A percentile compares a stretch with the other conserved stretches of the same genome.
Conservation (phyloP, 805 yeast species). For the Pichia rugopelliculosa region DNA sequence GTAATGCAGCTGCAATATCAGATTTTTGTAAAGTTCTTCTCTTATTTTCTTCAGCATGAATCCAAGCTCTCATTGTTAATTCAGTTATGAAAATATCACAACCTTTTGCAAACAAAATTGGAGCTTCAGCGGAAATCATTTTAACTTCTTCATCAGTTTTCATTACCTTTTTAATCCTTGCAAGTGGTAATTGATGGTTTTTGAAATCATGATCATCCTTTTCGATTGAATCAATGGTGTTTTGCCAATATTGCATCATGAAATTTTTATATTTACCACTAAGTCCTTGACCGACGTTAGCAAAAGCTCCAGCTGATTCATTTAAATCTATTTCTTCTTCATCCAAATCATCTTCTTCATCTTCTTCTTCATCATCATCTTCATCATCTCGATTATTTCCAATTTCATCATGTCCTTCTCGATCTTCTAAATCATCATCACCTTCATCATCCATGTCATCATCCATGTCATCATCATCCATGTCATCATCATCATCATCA, state of each 20-base stretch:
- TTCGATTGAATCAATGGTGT: slow-evolving; percentile 84
- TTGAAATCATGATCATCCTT: slow-evolving; percentile 85
- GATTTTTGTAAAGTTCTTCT: slow-evolving; percentile 89
- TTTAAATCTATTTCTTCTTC: slow-evolving; percentile 24
- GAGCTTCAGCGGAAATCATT: slow-evolving; percentile 98
- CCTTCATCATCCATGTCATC: not conserved
- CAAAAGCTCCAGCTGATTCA: slow-evolving; percentile 31
- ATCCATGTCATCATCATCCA: not conserved
- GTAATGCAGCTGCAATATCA: slow-evolving; percentile 92
- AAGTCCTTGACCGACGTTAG: slow-evolving; percentile 90
- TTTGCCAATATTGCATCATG: slow-evolving; percentile 98
- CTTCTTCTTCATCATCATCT: slow-evolving; percentile 26
- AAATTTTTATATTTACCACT: slow-evolving; percentile 73
- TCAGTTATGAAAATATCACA: slow-evolving; percentile 97
- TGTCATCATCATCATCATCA: not conserved
- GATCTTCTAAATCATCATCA: slow-evolving; percentile 9
- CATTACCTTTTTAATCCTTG: slow-evolving; percentile 95
- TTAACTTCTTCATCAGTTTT: slow-evolving; percentile 95
- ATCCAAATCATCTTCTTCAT: slow-evolving; percentile 21
- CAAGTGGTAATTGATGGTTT: slow-evolving; percentile 90
- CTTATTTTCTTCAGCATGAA: slow-evolving; percentile 94
- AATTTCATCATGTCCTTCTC: slow-evolving; percentile 12
- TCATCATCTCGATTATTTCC: slow-evolving; percentile 12
- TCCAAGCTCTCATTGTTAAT: slow-evolving; percentile 98
- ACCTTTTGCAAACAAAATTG: slow-evolving; percentile 94